Evolutionary conservation across 495 filamentous ascomycete genomes (phyloP).

Genomic region (Chlorociboria aeruginascens): DNA sequence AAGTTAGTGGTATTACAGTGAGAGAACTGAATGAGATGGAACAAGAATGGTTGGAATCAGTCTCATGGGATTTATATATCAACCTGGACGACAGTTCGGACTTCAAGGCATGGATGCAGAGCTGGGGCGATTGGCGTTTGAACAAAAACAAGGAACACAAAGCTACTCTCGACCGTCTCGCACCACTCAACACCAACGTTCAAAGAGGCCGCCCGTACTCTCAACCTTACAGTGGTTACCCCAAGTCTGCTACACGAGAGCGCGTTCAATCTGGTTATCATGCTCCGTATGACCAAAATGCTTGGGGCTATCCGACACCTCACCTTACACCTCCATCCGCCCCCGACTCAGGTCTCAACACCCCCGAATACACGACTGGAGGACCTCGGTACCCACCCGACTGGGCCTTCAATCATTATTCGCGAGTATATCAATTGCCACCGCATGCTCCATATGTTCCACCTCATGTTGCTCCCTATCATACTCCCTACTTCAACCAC

Average conservation of each 20-base stretch:
- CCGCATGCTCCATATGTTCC: conserved; percentile 12
- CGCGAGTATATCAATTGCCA: conserved; percentile 8
- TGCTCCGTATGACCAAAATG: conserved; percentile 12
- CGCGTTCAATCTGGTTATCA: conserved; percentile 10
- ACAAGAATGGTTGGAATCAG: conserved; percentile 78
- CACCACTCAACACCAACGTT: conserved; percentile 21
- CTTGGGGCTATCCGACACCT: conserved; percentile 16
- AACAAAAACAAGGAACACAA: conserved; percentile 41
- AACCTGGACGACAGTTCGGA: conserved; percentile 73
- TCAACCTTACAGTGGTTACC: conserved; percentile 9
- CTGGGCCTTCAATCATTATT: conserved; percentile 17
- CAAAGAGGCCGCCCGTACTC: conserved; percentile 13
- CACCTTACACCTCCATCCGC: conserved; percentile 20
- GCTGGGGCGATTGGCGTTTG: conserved; percentile 71
- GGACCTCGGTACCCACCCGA: conserved; percentile 15
- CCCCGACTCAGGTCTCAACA: conserved; percentile 17
- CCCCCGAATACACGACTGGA: conserved; percentile 20
- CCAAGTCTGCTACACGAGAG: conserved; percentile 10
- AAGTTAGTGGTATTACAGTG: conserved; percentile 89
- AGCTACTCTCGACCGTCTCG: conserved; percentile 21
- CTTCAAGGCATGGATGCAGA: conserved; percentile 68
- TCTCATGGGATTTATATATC: conserved; percentile 79
- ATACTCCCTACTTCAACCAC: conserved; percentile 12
- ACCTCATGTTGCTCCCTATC: conserved; percentile 8
- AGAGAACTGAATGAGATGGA: conserved; percentile 82